Conservation (phyloP, 2,329 filamentous ascomycete species). For the Alternaria longipes region DNA sequence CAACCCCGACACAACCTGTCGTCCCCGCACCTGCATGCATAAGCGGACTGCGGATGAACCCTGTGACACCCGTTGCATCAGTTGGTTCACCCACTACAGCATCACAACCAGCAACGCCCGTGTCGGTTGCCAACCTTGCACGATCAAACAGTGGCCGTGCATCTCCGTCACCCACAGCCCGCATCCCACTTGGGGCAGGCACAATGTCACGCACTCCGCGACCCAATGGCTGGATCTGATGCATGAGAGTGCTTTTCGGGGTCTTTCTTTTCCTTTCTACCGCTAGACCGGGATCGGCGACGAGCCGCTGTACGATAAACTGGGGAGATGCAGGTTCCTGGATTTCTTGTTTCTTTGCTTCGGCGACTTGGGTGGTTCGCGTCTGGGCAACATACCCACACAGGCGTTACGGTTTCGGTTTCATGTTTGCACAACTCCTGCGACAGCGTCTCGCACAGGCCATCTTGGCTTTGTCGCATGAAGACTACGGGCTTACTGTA, state of each 20-base stretch:
- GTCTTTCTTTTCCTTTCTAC: conserved; percentile 8
- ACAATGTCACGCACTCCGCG: conserved; percentile 49
- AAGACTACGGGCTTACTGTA: not conserved
- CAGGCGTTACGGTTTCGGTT: conserved; percentile 27
- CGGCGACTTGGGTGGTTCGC: conserved; percentile 3
- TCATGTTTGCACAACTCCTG: conserved; percentile 17
- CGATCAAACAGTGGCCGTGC: conserved; percentile 25
- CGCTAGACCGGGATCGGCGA: conserved; percentile 15
- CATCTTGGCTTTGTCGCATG: conserved; percentile 6
- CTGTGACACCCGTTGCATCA: conserved; percentile 37
- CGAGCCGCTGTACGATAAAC: conserved; percentile 35
- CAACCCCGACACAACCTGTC: conserved; percentile 16
- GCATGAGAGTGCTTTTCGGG: not conserved
- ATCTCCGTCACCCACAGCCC: conserved; percentile 40
- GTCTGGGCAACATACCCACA: conserved; percentile 12
- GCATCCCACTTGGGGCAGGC: conserved; percentile 48
- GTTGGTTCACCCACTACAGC: conserved; percentile 28
- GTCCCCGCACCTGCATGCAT: conserved; percentile 23
- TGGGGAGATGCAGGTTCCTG: conserved; percentile 7
- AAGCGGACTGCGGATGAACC: conserved; percentile 49
- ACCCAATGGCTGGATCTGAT: conserved; percentile 48
- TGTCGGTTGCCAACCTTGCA: conserved; percentile 25
- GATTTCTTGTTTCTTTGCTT: conserved; percentile 4
- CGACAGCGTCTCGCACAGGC: conserved; percentile 16
- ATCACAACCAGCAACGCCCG: conserved; percentile 24